A percentile compares a stretch with the other conserved stretches of the same genome.
These are phyloP conservation scores for Daedaleopsis sinensis DNA, from an alignment of 768 basidiomycete genomes.

Conservation along the genomic window DNA sequence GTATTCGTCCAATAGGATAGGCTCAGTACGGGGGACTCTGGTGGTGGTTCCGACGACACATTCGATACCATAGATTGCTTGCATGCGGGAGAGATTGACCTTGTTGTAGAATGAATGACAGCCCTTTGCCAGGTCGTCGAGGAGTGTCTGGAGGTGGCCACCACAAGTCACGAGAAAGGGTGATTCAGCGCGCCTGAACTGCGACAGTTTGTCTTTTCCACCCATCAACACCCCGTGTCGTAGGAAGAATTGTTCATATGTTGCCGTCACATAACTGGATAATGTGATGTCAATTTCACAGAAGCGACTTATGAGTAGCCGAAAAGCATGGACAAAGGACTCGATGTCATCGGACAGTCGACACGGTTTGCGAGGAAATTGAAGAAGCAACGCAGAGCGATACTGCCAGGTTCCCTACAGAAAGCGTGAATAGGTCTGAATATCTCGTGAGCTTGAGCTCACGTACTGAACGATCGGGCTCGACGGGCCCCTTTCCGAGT, in stretches of 20 bases:
- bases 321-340: constrained; percentile 3
- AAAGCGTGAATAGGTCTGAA: not conserved
- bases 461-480: not conserved
- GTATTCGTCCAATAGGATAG: no score
- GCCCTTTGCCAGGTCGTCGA: not conserved
- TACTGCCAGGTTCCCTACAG: constrained; percentile 5
- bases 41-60: no score
- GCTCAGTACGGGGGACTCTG: no score
- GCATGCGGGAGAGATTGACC: not conserved
- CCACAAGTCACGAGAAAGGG: not conserved
- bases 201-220: not conserved
- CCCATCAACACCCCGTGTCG: not conserved
- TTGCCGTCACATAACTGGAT: not conserved
- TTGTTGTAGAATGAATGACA: not conserved
- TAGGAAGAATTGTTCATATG: not conserved
- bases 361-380: not conserved
- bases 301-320: not conserved
- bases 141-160: not conserved
- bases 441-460: not conserved
- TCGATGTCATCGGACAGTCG: constrained; percentile 3
- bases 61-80: no score
- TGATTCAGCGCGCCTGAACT: not conserved
- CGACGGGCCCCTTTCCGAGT: not conserved
- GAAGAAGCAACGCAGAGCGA: not conserved
- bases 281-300: not conserved